phyloP scores from a whole-genome alignment of 179 eudicot species.

The Beta macrorhiza region DNA sequence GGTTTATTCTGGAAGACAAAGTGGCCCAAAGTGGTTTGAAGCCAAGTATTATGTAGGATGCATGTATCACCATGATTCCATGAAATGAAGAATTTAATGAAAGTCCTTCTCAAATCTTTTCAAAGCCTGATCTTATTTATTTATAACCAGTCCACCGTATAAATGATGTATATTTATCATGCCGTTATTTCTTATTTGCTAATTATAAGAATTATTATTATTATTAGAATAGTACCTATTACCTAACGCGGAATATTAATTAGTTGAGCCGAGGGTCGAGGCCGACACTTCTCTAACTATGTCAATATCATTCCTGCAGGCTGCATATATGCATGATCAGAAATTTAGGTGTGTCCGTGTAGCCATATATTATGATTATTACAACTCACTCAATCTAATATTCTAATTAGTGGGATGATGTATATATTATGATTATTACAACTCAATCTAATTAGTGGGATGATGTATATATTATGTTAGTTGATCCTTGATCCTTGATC shows the following conservation, averaged over 20 bases:
- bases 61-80: neutral
- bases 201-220: neutral
- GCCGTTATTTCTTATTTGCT: neutral
- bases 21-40: constrained; percentile 2
- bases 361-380: neutral
- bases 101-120: constrained; percentile 20
- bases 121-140: constrained; percentile 1
- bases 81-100: neutral
- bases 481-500: too few relatives aligned
- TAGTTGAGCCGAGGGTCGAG: neutral
- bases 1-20: neutral
- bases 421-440: too few relatives aligned
- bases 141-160: neutral
- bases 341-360: neutral
- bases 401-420: too few relatives aligned
- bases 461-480: too few relatives aligned
- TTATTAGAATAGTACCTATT: neutral
- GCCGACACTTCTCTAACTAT: neutral
- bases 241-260: neutral
- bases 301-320: neutral
- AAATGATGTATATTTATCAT: neutral
- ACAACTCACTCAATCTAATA: too few relatives aligned
- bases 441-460: too few relatives aligned
- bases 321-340: neutral
- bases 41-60: neutral